A percentile compares a stretch with the other conserved stretches of the same genome.
These are phyloP conservation scores for Cyberlindnera euphorbiiphila DNA, from an alignment of 805 yeast genomes.

Conservation along the genomic window DNA sequence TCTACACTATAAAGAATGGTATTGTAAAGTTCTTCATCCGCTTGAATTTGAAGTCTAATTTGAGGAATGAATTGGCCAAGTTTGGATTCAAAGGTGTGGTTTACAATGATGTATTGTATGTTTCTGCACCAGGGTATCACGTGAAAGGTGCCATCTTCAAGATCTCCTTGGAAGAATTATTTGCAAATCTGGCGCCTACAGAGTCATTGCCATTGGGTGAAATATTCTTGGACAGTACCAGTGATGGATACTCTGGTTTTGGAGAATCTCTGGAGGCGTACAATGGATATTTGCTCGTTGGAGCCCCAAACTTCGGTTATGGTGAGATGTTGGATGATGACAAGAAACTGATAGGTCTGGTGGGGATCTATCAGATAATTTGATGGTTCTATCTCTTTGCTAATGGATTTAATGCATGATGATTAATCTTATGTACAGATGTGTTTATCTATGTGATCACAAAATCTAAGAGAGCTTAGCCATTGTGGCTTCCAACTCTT, in stretches of 20 bases:
- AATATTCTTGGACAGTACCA: constrained; percentile 23
- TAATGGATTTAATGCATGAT: background rate
- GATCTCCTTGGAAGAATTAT: constrained; percentile 26
- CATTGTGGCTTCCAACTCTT: constrained; percentile 12
- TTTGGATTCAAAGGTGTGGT: constrained; percentile 15
- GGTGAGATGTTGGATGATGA: constrained; percentile 27
- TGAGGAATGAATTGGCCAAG: constrained; percentile 9
- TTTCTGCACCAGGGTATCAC: constrained; percentile 46
- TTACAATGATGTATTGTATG: constrained; percentile 25
- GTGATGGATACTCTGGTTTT: constrained; percentile 37
- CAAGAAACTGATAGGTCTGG: constrained; percentile 32
- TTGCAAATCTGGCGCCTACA: background rate
- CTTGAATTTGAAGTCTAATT: background rate
- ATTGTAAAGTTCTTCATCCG: constrained; percentile 6
- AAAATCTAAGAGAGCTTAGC: constrained; percentile 3
- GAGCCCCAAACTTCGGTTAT: constrained; percentile 36
- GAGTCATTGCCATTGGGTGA: background rate
- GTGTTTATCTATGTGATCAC: background rate
- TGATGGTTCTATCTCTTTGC: too few relatives aligned
- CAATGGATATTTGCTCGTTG: constrained; percentile 32
- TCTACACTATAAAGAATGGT: constrained; percentile 22
- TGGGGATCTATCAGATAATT: constrained; percentile 27
- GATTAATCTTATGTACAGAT: constrained; percentile 5
- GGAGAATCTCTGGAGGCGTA: constrained; percentile 37
- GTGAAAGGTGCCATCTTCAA: constrained; percentile 44